A percentile compares a stretch with the other conserved stretches of the same genome.
Evolutionary conservation across 2,329 filamentous ascomycete species (phyloP).

Genomic region (Dryadomyces quercus-mongolicae): DNA sequence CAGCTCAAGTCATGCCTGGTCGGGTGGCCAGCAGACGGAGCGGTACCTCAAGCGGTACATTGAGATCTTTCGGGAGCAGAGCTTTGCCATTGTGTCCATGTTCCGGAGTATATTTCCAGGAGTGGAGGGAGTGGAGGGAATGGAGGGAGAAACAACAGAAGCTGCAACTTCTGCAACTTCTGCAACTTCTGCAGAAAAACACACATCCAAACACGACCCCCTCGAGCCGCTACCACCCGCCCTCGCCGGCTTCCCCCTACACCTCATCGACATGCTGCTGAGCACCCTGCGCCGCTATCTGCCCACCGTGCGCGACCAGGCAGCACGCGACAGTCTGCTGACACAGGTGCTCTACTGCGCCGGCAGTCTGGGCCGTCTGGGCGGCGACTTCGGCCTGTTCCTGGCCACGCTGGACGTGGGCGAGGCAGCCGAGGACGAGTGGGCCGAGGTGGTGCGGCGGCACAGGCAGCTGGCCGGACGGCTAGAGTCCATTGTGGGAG

Average conservation of each 20-base stretch:
- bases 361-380: constrained; percentile 76
- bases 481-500: constrained; percentile 55
- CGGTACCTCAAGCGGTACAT: constrained; percentile 90
- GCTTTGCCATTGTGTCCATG: constrained; percentile 89
- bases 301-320: constrained; percentile 67
- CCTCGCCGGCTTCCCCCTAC: constrained; percentile 71
- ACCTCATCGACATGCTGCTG: constrained; percentile 70
- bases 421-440: constrained; percentile 48
- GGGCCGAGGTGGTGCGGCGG: constrained; percentile 81
- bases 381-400: constrained; percentile 86
- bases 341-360: constrained; percentile 92
- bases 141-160: neutral
- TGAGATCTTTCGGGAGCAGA: constrained; percentile 95
- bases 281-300: constrained; percentile 66
- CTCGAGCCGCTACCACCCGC: constrained; percentile 59
- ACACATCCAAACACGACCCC: constrained; percentile 19
- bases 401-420: constrained; percentile 49
- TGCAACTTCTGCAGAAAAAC: no score
- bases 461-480: constrained; percentile 76
- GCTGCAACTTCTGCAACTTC: no score
- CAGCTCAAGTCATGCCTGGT: constrained; percentile 30
- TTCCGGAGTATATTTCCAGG: constrained; percentile 72
- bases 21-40: constrained; percentile 81
- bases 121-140: neutral
- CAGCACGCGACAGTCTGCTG: constrained; percentile 72